Conservation (phyloP, 2,329 filamentous ascomycete species). For the Polychaeton citri region DNA sequence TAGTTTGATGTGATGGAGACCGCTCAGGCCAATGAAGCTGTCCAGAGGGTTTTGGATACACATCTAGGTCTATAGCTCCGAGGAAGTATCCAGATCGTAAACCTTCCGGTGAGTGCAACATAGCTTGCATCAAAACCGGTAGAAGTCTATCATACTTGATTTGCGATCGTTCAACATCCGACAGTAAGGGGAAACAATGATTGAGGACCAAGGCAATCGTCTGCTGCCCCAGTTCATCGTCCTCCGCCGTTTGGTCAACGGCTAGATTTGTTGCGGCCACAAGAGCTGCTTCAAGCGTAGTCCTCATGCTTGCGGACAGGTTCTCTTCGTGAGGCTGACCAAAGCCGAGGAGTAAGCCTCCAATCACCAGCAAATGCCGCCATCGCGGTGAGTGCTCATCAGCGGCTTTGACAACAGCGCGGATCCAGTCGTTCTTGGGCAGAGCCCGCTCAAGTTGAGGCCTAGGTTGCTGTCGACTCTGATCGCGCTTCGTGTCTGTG, state of each 20-base stretch:
- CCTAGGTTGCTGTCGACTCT: slow-evolving; percentile 9
- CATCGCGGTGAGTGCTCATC: slow-evolving; percentile 54
- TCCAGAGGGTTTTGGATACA: slow-evolving; percentile 38
- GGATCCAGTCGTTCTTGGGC: slow-evolving; percentile 42
- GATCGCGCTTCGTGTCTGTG: slow-evolving; percentile 10
- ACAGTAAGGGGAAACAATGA: slow-evolving; percentile 61
- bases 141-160: slow-evolving; percentile 57
- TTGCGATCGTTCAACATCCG: slow-evolving; percentile 42
- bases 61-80: slow-evolving; percentile 52
- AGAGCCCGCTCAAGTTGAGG: slow-evolving; percentile 19
- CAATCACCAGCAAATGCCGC: slow-evolving; percentile 72
- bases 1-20: slow-evolving; percentile 46
- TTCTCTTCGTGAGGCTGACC: slow-evolving; percentile 49
- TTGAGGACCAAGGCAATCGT: slow-evolving; percentile 58
- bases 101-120: slow-evolving; percentile 58
- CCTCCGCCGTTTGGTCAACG: slow-evolving; percentile 42
- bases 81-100: slow-evolving; percentile 68
- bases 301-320: slow-evolving; percentile 50
- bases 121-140: slow-evolving; percentile 53
- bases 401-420: slow-evolving; percentile 45
- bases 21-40: slow-evolving; percentile 50
- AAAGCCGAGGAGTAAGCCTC: slow-evolving; percentile 66
- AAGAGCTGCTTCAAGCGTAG: slow-evolving; percentile 58
- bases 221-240: slow-evolving; percentile 34
- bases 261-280: slow-evolving; percentile 66